Base-by-base conservation (phyloP, 2,329 filamentous ascomycete species). In the Graphilbum fragrans region DNA sequence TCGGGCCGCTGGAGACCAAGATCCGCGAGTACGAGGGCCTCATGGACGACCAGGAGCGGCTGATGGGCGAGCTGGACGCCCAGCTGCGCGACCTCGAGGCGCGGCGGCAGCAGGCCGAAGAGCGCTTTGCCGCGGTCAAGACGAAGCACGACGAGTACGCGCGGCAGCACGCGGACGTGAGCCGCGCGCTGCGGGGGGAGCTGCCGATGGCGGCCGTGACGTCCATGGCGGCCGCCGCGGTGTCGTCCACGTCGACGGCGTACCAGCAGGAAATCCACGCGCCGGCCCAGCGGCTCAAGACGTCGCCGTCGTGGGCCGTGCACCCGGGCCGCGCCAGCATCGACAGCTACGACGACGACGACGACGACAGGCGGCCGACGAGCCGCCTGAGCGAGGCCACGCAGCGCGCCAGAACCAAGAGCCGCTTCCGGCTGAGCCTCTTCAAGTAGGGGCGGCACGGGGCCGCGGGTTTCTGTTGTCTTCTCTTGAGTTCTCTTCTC, bases 101-200 rank as follows among this genome's bases (percentile, higher is more conserved):
- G 21, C 7, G 29, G 36, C 36, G 36, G 4, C 36, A 22, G 22
- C 21, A 37, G 36, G 36, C 36, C 16, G 36, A 37, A 22, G 36
- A 37, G 11, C 36, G 23, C 21, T 37, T 25, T 17, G 21, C 9
- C 36, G n/a, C 16, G 21, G 36, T 37, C 36, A 37, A 37, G 36
- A n/a, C 22, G 14, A 37, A 37, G 22, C 22, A 37, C 23, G 36
- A 37, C 36, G 36, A 37, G 36, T 37, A 37, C 36, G 36, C 19
- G 9, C 19, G 20, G 9, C 36, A 22, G 20, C 36, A 37, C 21
- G 19, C 20, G 9, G 16, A 37, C 17, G 36, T 37, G 10, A 29
- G 22, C 22, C 21, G 22, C 16, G 36, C 36, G 3, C 36, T 37
- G 19, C 19, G 20, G 5, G 36, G 36, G 16, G 36, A 37, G 36